These are phyloP conservation scores for Euphrasia confusa DNA, from an alignment of 257 asterid genomes.

Conservation along the genomic window DNA sequence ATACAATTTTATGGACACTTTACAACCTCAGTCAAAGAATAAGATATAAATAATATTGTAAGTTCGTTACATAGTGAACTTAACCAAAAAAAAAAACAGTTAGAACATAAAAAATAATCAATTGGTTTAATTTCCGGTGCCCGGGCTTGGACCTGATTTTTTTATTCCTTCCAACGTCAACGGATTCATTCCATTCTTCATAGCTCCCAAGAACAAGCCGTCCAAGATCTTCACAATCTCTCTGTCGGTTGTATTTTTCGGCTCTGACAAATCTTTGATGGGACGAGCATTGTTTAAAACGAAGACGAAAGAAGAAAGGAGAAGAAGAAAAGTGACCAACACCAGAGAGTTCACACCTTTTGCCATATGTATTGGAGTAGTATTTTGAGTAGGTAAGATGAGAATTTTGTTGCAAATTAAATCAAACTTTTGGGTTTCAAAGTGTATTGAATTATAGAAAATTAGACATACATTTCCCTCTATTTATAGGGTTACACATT, in stretches of 20 bases:
- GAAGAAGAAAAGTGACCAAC: slow-evolving; percentile 11
- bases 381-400: no score
- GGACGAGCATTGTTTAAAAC: slow-evolving; percentile 21
- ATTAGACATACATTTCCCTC: neutral
- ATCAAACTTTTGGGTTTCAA: no score
- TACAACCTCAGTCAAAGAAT: no score
- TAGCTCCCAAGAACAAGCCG: slow-evolving; percentile 23
- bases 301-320: slow-evolving; percentile 12
- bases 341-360: slow-evolving; percentile 11
- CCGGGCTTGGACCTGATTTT: slow-evolving; percentile 44
- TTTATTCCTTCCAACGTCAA: slow-evolving; percentile 30
- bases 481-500: slow-evolving; percentile 24
- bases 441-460: neutral
- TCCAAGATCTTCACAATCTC: slow-evolving; percentile 27
- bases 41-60: no score
- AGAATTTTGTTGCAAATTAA: no score
- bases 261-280: neutral
- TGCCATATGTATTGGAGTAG: slow-evolving; percentile 12
- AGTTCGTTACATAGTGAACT: no score
- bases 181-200: slow-evolving; percentile 27
- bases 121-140: slow-evolving; percentile 28
- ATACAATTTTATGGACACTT: no score
- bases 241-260: neutral
- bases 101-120: no score
- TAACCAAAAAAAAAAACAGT: no score